Evolutionary conservation across 495 filamentous ascomycete genomes (phyloP), one percentile per base, ranked within the genome.

Genomic region (Penicillium canescens): DNA sequence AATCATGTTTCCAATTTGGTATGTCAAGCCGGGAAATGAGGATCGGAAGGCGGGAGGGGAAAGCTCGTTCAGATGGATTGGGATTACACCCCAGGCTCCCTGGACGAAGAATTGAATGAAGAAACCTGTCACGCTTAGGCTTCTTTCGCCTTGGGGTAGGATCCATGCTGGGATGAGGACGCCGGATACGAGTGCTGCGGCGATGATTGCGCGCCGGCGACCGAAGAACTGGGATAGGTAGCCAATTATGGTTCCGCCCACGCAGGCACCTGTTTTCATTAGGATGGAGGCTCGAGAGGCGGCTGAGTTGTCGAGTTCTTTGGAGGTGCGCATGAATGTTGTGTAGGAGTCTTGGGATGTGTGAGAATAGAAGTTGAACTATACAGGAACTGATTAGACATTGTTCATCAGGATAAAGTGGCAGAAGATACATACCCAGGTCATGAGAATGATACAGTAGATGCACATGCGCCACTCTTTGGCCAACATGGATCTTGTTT

Each of bases 101-200:
- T 91, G 86, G 23, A 90, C 79, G 63, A 87, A 90, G 68, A 90
- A 90, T 61, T 92, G 88, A 52, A 90, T 80, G 65, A 88, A 82
- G 74, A 92, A 92, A 18, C 84, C 87, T 2, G 80, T 77, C 4
- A 75, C 86, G 1, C 84, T 86, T 14, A 92, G 78, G 4, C 74
- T 63, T 0, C 69, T 61, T 68, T 84, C 84, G 34, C 64, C 69
- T 0, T 70, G 64, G 3, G 86, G 87, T 6, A 91, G 75, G 50
- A 90, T 88, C 86, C 85, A 91, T 21, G 86, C 82, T 0, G 86
- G 86, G 50, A 91, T 86, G 11, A 92, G 58, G 36, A 71, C 55
- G 26, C 68, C 82, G 12, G 78, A 85, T 24, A 86, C 62, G 18
- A 89, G 40, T 5, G 82, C 78, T 0, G 84, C 68, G 24, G 76